These are phyloP conservation scores for Sporothrix phasma DNA, from an alignment of 2,329 filamentous ascomycete genomes.

Conservation along the genomic window DNA sequence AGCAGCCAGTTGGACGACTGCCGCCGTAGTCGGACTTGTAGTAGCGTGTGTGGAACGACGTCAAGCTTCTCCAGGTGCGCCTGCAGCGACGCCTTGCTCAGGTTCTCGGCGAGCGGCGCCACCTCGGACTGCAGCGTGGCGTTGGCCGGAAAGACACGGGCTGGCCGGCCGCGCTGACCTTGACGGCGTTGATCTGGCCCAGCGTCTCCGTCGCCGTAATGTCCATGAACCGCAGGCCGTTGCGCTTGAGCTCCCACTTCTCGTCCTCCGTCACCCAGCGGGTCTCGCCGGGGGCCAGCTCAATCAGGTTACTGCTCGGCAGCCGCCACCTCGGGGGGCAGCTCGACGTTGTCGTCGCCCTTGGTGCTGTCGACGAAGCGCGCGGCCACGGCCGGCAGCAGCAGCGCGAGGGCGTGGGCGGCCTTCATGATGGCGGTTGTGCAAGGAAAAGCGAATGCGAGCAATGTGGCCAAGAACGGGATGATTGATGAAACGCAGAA, in stretches of 20 bases:
- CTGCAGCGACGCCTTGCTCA: conserved; percentile 68
- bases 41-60: conserved; percentile 72
- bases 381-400: conserved; percentile 44
- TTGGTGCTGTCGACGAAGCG: conserved; percentile 48
- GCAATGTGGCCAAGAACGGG: background rate
- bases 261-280: conserved; percentile 87
- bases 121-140: conserved; percentile 52
- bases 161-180: conserved; percentile 52
- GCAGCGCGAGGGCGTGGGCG: conserved; percentile 40
- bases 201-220: conserved; percentile 68
- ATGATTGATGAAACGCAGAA: background rate
- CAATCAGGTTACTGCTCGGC: conserved; percentile 62
- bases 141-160: conserved; percentile 38
- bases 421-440: conserved; percentile 39
- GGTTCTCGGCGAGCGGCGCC: conserved; percentile 52
- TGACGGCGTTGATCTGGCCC: conserved; percentile 34
- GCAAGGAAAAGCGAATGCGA: background rate
- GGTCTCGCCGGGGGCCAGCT: conserved; percentile 73
- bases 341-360: conserved; percentile 40
- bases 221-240: conserved; percentile 86
- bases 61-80: conserved; percentile 68
- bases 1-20: conserved; percentile 86
- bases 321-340: conserved; percentile 31
- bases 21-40: conserved; percentile 63
- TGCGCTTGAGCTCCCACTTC: conserved; percentile 83